Base-by-base conservation (phyloP, 805 yeast genomes). In the Candida sithepensis region DNA sequence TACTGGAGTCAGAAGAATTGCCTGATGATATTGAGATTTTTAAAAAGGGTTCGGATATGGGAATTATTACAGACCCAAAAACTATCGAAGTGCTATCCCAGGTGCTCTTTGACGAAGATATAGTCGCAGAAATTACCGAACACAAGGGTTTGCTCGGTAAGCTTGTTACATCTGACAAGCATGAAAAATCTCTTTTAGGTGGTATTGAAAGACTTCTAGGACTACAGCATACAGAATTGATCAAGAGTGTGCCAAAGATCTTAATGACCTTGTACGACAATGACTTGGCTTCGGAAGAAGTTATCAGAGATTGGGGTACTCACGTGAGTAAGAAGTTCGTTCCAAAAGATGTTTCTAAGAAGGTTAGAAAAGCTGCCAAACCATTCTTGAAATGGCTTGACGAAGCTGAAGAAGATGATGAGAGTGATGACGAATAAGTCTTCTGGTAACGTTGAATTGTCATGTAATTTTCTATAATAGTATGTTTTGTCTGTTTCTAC, bases 171-270 rank as follows among this genome's bases (percentile, higher is more conserved):
- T 68, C 81, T 44, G 74, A 73, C 46, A 84, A 80, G 44, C 88
- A 81, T 62, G 97, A 94, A 72, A 85, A 82, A 71, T 88, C 96
- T 10, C 81, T 94, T 58, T 76, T 94, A 51, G 99, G 99, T 60
- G 99, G 99, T 54, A 75, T 94, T 57, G 99, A 94, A 75, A 85
- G 98, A 66, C 81, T 88, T 65, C 72, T 92, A 55, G 98, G 98
- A 51, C 69, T 87, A 50, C 87, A 84, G 61, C 82, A 87, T 59
- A 87, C 85, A 38, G 72, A 61, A 3, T 75, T 90, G 58, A 81
- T 89, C 60, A 77, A 85, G 47, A 60, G 71, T 44, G 78, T 92
- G 46, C 94, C 98, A 55, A 89, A 88, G 68, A 82, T 94, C 53
- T 75, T 94, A 60, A 80, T 88, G 70, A 76, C 79, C 62, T 71